phyloP scores from a whole-genome alignment of 345 rosid species.

The Conringia planisiliqua region DNA sequence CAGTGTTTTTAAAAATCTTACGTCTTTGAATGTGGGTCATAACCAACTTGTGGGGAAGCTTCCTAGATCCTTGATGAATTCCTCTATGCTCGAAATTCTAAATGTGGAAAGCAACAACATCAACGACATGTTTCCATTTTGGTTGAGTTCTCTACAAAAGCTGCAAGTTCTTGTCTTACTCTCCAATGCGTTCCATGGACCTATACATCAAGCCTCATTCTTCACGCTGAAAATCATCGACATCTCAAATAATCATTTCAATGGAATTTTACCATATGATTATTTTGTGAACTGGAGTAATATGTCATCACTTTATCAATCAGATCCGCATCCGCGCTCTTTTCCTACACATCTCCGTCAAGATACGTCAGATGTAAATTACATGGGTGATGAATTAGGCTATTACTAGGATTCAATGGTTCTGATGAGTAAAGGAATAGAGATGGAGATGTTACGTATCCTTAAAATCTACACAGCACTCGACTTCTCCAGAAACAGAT shows the following conservation, averaged over 20 bases:
- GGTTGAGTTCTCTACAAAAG: not conserved
- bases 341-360: too few species aligned
- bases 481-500: not conserved
- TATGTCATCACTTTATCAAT: not conserved
- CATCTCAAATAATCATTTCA: not conserved
- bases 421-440: not conserved
- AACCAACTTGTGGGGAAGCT: constrained; percentile 33
- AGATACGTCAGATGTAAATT: not conserved
- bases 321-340: too few species aligned
- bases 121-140: not conserved
- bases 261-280: not conserved
- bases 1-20: constrained; percentile 1
- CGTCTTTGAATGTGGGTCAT: constrained; percentile 12
- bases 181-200: not conserved
- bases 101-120: constrained; percentile 7
- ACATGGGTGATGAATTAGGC: not conserved
- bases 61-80: not conserved
- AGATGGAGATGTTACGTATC: not conserved
- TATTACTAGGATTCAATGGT: not conserved
- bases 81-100: not conserved
- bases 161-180: not conserved
- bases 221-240: not conserved
- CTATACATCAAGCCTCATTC: not conserved
- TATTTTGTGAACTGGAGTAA: not conserved
- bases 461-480: not conserved